These are phyloP conservation scores for Cytospora mali DNA, from an alignment of 2,329 filamentous ascomycete genomes.

Conservation along the genomic window DNA sequence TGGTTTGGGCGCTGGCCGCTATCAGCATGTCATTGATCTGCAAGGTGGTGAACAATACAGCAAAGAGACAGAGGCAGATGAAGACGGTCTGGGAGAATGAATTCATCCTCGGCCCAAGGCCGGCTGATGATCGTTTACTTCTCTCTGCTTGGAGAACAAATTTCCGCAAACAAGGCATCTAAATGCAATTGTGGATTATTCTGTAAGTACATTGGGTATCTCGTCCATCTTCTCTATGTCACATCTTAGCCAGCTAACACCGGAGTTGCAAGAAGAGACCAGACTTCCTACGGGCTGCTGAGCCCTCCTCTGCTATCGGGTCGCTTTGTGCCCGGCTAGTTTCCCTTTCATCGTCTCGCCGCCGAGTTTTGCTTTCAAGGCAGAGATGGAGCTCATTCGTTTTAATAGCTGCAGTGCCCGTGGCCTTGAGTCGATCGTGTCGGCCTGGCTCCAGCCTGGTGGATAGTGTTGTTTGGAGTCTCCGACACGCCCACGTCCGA, in stretches of 20 bases:
- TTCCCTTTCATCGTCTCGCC: background rate
- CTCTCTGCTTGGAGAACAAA: background rate
- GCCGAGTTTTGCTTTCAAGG: conserved; percentile 6
- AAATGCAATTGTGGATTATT: background rate
- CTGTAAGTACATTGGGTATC: conserved; percentile 12
- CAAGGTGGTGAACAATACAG: background rate
- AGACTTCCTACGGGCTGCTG: background rate
- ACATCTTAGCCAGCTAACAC: conserved; percentile 7
- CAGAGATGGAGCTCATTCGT: conserved; percentile 4
- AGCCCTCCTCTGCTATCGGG: background rate
- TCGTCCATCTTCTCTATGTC: background rate
- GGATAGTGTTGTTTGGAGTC: background rate
- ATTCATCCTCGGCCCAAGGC: background rate
- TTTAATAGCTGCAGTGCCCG: background rate
- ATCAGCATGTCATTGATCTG: background rate
- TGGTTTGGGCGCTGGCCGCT: background rate
- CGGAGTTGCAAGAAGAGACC: conserved; percentile 12
- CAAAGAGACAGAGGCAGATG: background rate
- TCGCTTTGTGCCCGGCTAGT: background rate
- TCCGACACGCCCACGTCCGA: background rate
- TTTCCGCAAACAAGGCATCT: background rate
- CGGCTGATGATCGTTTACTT: background rate
- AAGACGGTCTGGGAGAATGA: background rate
- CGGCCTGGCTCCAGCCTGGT: background rate
- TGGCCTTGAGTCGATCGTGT: background rate